Evolutionary conservation across 306 rosid genomes (phyloP).

Genomic region (Cucurbita moschata): DNA sequence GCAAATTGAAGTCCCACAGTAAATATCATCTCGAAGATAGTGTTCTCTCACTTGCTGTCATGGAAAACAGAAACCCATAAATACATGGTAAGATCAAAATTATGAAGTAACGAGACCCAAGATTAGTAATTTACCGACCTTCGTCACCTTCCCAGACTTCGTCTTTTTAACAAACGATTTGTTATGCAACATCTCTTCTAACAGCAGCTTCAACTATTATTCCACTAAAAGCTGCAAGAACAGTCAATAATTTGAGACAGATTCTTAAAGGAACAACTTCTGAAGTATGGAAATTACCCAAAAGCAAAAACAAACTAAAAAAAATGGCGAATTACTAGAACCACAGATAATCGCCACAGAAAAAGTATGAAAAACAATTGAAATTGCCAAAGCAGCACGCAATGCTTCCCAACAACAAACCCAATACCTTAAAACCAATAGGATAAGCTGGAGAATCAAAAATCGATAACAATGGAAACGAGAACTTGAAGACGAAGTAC

Average conservation of each 20-base stretch:
- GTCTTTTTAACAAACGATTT: constrained; percentile 72
- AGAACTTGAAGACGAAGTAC: neutral
- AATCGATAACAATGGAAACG: neutral
- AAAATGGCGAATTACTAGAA: neutral
- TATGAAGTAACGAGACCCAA: neutral
- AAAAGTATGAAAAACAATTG: neutral
- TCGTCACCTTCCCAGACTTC: constrained; percentile 60
- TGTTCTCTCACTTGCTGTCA: constrained; percentile 79
- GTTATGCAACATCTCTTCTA: constrained; percentile 59
- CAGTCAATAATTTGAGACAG: neutral
- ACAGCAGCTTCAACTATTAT: neutral
- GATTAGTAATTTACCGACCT: constrained; percentile 24
- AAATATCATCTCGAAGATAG: constrained; percentile 77
- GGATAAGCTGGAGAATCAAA: neutral
- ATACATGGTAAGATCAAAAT: neutral
- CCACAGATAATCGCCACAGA: neutral
- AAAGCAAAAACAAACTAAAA: neutral
- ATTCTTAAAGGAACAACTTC: neutral
- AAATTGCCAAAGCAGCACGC: neutral
- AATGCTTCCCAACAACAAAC: neutral
- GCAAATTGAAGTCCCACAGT: constrained; percentile 74
- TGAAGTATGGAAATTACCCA: neutral
- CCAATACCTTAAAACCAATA: neutral
- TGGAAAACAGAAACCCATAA: constrained; percentile 5
- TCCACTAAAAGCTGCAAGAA: neutral